Base-by-base conservation (phyloP, 2,329 filamentous ascomycete species). In the Zalaria sp. region DNA sequence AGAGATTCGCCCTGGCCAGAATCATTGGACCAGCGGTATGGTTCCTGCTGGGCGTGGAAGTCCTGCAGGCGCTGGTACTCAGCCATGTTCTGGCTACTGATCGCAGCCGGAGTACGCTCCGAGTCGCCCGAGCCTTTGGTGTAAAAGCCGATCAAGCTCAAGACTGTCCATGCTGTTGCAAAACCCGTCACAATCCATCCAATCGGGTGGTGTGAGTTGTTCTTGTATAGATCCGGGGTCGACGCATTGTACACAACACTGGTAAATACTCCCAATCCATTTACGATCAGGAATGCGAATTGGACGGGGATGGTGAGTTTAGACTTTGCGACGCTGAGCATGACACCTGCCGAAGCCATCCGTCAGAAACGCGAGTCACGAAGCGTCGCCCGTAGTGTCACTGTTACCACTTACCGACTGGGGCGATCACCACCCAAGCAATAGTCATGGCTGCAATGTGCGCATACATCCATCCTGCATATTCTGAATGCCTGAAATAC, bases 261-360 rank as follows among this genome's bases (percentile, higher is more conserved):
- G 26, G 82, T 55, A 8, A 83, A 52, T 25, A 86, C 52, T 25
- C 79, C 82, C 3, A 78, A 38, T n/a, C 51, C 52, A 46, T 69
- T 68, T 25, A 61, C 41, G 27, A 56, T 41, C 37, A 69, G 60
- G 53, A 69, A 69, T 18, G 56, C 47, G 46, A 87, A 71, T 54
- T 94, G 88, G 1, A 70, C 62, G 1, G 71, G 66, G 2, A 93
- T 67, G 1, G 80, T 80, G 52, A 82, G 79, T 47, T 81, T 74
- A 35, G 88, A 95, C 46, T 75, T 77, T 31, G 81, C 81, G 48
- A 94, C 69, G 42, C 86, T 93, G 48, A 96, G 70, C 78, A 95
- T 85, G 38, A 93, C 79, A 49, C 77, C 85, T 91, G 51, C 5
- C 4, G 27, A 5, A 39, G 35, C n/a, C 42, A 44, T 54, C 44